Conservation (phyloP, 495 filamentous ascomycete genomes). For the Tuber umbilicatum region DNA sequence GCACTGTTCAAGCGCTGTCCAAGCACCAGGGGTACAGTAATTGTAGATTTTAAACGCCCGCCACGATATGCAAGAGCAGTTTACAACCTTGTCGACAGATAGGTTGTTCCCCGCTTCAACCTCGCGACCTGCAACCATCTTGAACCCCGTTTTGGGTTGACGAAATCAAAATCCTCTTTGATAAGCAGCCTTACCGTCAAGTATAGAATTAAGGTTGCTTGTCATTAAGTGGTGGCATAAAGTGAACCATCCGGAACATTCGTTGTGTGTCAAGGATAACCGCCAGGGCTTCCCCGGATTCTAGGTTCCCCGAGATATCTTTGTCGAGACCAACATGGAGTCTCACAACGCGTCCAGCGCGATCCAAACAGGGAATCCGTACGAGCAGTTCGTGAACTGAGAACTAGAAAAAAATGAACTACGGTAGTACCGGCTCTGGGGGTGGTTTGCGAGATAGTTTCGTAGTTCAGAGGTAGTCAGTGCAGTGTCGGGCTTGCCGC, state of each 20-base stretch:
- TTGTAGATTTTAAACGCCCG: not conserved
- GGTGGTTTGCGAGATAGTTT: not conserved
- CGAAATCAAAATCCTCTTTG: not conserved
- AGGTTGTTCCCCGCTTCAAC: not conserved
- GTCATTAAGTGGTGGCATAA: not conserved
- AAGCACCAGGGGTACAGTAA: too few relatives aligned
- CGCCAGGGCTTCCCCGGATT: not conserved
- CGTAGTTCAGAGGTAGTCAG: not conserved
- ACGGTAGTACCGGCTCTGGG: not conserved
- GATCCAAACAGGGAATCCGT: too few relatives aligned
- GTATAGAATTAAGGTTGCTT: not conserved
- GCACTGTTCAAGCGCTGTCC: too few relatives aligned
- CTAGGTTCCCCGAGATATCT: not conserved
- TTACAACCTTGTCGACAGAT: not conserved
- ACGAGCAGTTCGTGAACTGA: not conserved
- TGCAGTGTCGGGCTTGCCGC: not conserved
- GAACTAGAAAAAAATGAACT: not conserved
- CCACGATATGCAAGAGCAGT: not conserved
- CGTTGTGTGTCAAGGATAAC: not conserved
- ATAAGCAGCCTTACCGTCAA: not conserved
- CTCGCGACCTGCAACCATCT: not conserved
- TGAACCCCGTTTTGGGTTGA: not conserved
- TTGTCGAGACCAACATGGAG: not conserved
- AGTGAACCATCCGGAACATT: not conserved
- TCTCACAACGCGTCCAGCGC: not conserved